Evolutionary conservation across 495 filamentous ascomycete genomes (phyloP).

Genomic region (Cercophora scortea): DNA sequence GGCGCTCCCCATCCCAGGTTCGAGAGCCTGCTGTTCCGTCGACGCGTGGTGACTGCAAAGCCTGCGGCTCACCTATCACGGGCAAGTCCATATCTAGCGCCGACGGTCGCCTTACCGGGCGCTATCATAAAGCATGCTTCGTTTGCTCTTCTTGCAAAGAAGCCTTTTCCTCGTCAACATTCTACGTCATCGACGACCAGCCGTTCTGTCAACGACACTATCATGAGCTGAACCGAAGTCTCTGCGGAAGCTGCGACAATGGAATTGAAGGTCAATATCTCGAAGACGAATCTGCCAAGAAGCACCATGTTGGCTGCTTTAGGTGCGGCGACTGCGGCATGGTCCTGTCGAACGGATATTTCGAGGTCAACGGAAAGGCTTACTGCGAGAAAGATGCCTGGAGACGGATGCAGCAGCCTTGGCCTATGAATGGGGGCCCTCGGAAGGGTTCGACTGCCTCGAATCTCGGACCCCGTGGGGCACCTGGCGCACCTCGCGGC

Average conservation of each 20-base stretch:
- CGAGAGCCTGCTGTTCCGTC: constrained; percentile 8
- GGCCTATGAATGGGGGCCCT: constrained; percentile 2
- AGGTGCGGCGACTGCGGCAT: constrained; percentile 60
- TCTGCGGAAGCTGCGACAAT: constrained; percentile 68
- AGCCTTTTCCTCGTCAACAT: constrained; percentile 81
- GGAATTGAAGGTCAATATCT: constrained; percentile 95
- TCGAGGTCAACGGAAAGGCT: constrained; percentile 42
- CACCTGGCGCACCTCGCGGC: constrained; percentile 8
- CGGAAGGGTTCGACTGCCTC: constrained; percentile 2
- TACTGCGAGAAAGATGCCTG: constrained; percentile 87
- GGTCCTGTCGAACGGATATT: constrained; percentile 57
- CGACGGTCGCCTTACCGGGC: constrained; percentile 85
- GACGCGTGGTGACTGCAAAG: constrained; percentile 70
- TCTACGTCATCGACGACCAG: constrained; percentile 81
- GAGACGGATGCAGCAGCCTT: constrained; percentile 36
- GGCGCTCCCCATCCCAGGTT: constrained; percentile 11
- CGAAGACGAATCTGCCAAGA: constrained; percentile 68
- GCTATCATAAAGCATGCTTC: constrained; percentile 92
- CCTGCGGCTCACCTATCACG: constrained; percentile 67
- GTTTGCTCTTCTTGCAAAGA: constrained; percentile 76
- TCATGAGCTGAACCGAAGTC: constrained; percentile 78
- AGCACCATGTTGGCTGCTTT: constrained; percentile 85
- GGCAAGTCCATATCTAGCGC: constrained; percentile 92
- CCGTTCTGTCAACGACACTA: constrained; percentile 93
- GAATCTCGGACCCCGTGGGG: constrained; percentile 2